Evolutionary conservation across 768 basidiomycete species (phyloP).

Genomic region (Amyloporia xantha): DNA sequence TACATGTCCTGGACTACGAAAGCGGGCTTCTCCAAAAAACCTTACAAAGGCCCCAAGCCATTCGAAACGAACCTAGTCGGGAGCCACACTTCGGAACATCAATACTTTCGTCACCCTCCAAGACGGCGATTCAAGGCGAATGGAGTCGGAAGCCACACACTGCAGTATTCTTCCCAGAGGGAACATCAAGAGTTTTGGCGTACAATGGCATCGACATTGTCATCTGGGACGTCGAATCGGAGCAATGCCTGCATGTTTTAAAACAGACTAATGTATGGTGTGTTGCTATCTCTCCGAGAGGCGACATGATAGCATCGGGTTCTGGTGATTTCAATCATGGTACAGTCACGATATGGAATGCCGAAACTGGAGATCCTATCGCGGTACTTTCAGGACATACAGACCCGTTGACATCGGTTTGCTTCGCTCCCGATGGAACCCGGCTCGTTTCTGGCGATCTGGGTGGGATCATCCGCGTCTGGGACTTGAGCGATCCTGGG

Average conservation of each 20-base stretch:
- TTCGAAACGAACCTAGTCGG: too few species aligned
- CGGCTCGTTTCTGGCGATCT: not conserved
- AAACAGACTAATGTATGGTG: not conserved
- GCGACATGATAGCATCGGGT: not conserved
- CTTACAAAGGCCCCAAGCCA: too few species aligned
- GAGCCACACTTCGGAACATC: too few species aligned
- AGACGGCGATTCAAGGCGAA: too few species aligned
- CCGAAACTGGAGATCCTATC: not conserved
- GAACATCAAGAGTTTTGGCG: not conserved
- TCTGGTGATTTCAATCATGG: not conserved
- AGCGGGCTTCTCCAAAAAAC: not conserved
- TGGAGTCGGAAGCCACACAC: too few species aligned
- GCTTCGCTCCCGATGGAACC: not conserved
- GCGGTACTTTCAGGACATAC: not conserved
- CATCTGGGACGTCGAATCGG: not conserved
- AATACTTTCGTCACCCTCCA: too few species aligned
- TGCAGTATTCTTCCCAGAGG: not conserved
- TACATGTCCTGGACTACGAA: not conserved
- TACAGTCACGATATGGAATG: not conserved
- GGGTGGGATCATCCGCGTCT: too few species aligned
- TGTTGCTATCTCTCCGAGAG: not conserved
- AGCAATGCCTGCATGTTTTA: not conserved
- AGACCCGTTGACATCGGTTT: not conserved
- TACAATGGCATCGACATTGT: not conserved
- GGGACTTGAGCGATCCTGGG: too few species aligned